Evolutionary conservation across 2,329 filamentous ascomycete species (phyloP).

Genomic region (Trichophyton schoenleinii): DNA sequence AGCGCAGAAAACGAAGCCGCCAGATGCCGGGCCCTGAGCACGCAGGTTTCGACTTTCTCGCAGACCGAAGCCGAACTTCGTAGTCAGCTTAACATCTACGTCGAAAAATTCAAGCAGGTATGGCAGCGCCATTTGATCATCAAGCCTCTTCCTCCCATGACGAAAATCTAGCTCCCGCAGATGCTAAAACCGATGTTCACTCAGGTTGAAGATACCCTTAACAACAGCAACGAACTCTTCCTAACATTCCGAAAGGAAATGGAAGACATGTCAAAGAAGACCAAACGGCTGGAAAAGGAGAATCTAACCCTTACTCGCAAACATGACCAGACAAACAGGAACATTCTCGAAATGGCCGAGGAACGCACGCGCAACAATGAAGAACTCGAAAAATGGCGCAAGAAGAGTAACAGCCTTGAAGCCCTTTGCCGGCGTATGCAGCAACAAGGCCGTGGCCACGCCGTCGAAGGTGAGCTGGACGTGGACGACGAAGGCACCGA

Average conservation of each 20-base stretch:
- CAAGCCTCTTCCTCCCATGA: not conserved
- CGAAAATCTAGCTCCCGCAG: not conserved
- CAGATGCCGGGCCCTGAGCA: conserved; percentile 72
- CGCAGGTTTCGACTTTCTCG: conserved; percentile 87
- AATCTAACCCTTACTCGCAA: conserved; percentile 84
- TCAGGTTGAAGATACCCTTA: conserved; percentile 95
- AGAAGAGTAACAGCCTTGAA: conserved; percentile 82
- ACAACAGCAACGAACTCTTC: conserved; percentile 96
- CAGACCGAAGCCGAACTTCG: conserved; percentile 90
- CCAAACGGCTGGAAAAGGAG: conserved; percentile 90
- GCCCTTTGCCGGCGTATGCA: conserved; percentile 95
- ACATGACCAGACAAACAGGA: conserved; percentile 83
- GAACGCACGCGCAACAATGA: conserved; percentile 67
- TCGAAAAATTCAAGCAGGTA: conserved; percentile 99
- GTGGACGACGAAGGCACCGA: conserved; percentile 36
- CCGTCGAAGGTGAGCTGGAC: conserved; percentile 49
- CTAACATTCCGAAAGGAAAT: conserved; percentile 96
- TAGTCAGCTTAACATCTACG: conserved; percentile 94
- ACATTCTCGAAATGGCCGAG: conserved; percentile 94
- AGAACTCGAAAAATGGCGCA: conserved; percentile 65
- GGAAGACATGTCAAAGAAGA: conserved; percentile 99
- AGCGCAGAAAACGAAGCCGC: conserved; percentile 67
- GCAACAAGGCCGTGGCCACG: conserved; percentile 72
- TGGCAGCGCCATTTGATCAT: conserved; percentile 19
- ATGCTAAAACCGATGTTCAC: not conserved